Evolutionary conservation across 495 filamentous ascomycete species (phyloP), one percentile per base, ranked within the genome.

Genomic region (Penicillium egyptiacum): DNA sequence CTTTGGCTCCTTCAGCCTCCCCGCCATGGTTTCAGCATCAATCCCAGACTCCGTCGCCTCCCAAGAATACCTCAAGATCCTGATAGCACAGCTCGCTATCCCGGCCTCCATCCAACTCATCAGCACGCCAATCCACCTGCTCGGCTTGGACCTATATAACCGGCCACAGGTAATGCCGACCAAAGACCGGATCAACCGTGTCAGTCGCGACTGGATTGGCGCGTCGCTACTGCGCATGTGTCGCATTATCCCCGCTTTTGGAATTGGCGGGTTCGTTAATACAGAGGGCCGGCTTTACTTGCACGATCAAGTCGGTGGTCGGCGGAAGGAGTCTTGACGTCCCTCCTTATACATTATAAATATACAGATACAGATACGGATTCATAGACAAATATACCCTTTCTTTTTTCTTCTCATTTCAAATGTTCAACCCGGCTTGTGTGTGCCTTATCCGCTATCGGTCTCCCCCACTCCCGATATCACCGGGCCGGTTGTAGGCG

Each of bases 161-260:
- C 79, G 87, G 7, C 71, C 67, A 0, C 62, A 66, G 28, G 61
- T 64, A 12, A 67, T 80, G 22, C 64, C 66, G 4, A 79, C 73
- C 65, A 65, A 70, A 53, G 83, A 86, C 7, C 79, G 91, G 37
- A 76, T 84, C 74, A 57, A 69, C 5, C 81, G 81, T 26, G 81
- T 96, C 8, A 78, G 79, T 60, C 81, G 79, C 68, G 90, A 95
- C 64, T 96, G 90, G 86, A 74, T 76, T 30, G 77, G 86, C 5
- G 92, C 89, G 59, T 82, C 83, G 16, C 71, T 80, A 25, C 88
- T 90, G 53, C 79, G 92, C 63, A 88, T 96, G 74, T 87, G 87
- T 56, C 81, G 92, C 55, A 95, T 96, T 62, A 80, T 96, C 45
- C 91, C 91, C 50, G 92, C 92, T 1, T 96, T 96, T 80, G 92